Conservation (phyloP, 1,284 basidiomycete genomes). For the Boletellus deceptivus region DNA sequence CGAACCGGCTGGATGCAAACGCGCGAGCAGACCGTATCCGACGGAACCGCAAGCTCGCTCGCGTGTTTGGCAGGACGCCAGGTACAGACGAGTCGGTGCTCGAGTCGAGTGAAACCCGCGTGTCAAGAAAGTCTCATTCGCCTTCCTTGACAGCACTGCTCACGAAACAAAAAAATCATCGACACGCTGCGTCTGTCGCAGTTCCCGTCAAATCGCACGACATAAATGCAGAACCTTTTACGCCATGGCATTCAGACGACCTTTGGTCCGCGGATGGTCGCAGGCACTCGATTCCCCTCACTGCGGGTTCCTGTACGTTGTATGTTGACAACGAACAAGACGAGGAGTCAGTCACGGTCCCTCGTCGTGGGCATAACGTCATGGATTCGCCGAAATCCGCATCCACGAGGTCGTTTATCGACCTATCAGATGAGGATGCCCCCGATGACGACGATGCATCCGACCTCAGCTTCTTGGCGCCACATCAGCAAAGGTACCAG, state of each 20-base stretch:
- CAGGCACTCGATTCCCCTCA: conserved; percentile 52
- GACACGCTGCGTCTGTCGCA: conserved; percentile 45
- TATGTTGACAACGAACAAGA: conserved; percentile 18
- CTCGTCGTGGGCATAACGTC: conserved; percentile 4
- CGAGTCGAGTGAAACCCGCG: conserved; percentile 28
- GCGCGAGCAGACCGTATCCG: conserved; percentile 72
- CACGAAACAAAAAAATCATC: conserved; percentile 34
- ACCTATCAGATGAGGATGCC: conserved; percentile 61
- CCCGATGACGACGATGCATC: conserved; percentile 21
- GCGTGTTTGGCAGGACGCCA: conserved; percentile 70
- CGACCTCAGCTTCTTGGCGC: conserved; percentile 9
- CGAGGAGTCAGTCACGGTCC: conserved; percentile 1
- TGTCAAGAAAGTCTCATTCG: conserved; percentile 24
- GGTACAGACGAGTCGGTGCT: conserved; percentile 36
- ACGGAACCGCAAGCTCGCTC: conserved; percentile 74
- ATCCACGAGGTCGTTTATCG: conserved; percentile 59
- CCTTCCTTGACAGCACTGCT: conserved; percentile 26
- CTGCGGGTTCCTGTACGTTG: conserved; percentile 37
- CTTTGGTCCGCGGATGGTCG: conserved; percentile 34
- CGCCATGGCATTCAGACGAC: conserved; percentile 25
- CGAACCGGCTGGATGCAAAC: conserved; percentile 61
- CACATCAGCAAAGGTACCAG: conserved; percentile 18
- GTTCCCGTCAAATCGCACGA: conserved; percentile 18
- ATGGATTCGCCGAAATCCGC: conserved; percentile 11
- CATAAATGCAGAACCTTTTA: conserved; percentile 24